phyloP scores from a whole-genome alignment of 2,329 filamentous ascomycete species.

The Cladosporium austrohemisphaericum region DNA sequence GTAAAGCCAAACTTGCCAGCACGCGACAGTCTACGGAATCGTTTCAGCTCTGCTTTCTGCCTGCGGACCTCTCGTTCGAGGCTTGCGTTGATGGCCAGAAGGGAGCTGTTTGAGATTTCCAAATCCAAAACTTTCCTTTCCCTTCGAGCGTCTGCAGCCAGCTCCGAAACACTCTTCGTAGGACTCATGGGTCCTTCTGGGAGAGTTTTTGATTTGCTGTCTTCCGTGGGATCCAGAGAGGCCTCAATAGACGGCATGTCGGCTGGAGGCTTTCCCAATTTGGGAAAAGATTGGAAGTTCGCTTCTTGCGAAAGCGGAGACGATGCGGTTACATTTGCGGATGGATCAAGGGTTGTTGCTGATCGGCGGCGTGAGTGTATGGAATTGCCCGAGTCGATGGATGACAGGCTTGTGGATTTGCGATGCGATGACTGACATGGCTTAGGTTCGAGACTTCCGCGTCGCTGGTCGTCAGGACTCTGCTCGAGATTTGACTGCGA shows the following conservation, averaged over 20 bases:
- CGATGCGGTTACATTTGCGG: constrained; percentile 1
- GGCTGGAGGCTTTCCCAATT: constrained; percentile 18
- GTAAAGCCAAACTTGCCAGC: constrained; percentile 68
- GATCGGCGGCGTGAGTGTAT: constrained; percentile 32
- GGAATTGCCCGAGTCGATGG: constrained; percentile 40
- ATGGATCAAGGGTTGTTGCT: constrained; percentile 22
- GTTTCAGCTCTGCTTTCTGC: constrained; percentile 80
- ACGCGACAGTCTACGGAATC: constrained; percentile 80
- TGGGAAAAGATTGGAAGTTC: constrained; percentile 16
- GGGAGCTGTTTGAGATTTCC: constrained; percentile 92
- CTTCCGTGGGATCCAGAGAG: constrained; percentile 19
- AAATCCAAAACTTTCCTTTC: constrained; percentile 95
- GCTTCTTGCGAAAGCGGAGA: constrained; percentile 13
- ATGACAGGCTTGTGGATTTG: constrained; percentile 42
- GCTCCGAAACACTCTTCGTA: constrained; percentile 60
- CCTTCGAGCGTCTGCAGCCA: constrained; percentile 80
- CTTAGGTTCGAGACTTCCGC: constrained; percentile 14
- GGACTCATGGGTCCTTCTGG: constrained; percentile 27
- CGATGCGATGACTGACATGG: constrained; percentile 21
- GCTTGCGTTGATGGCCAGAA: constrained; percentile 91
- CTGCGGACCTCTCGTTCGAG: constrained; percentile 88
- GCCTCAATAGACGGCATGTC: constrained; percentile 27
- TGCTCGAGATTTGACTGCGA: constrained; percentile 2
- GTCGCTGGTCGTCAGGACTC: not conserved
- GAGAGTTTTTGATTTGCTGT: not conserved